Evolutionary conservation across 805 yeast species (phyloP), one percentile per base, ranked within the genome.

Genomic region (Lipomyces oligophaga): DNA sequence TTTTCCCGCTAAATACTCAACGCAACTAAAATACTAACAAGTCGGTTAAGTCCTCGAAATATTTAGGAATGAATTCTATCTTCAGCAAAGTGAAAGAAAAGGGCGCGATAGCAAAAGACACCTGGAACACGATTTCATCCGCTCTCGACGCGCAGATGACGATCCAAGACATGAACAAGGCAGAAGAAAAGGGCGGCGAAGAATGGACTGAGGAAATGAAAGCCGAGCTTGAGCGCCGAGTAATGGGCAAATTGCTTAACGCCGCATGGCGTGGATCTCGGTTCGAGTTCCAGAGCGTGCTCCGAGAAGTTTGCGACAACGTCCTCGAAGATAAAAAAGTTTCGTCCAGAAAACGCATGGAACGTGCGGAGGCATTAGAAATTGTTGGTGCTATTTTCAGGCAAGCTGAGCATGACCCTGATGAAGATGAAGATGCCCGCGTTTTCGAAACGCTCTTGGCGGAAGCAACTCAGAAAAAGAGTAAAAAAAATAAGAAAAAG

Each of bases 221-320:
- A 52, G 87, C 81, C 1, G 93, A 87, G 62, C 77, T 84, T 68
- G 96, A 90, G 61, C 76, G 87, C 41, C 69, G 78, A 46, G 76
- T 90, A 53, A 80, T 87, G 44, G 97, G 98, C 20, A 93, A 90
- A 64, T 77, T 93, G 19, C 73, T 93, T 41, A 90, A 93, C 5
- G 88, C 96, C 1, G 94, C 95, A 16, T 93, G 99, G 99, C 85
- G 85, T 19, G 85, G 95, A 32, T 86, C 96, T 18, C 81, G 84
- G 58, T 82, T 80, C 66, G 99, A 93, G 68, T 80, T 89, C 43
- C 81, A 82, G 49, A 74, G 83, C 24, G 81, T 85, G n/a, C 63
- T 85, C 42, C 78, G 93, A 39, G 89, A 83, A 26, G 88, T 88
- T 7, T 85, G 93, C 64, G 93, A 85, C 55, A 74, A 73, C 49